Evolutionary conservation across 2,329 filamentous ascomycete genomes (phyloP).

Genomic region (Amphichorda felina): DNA sequence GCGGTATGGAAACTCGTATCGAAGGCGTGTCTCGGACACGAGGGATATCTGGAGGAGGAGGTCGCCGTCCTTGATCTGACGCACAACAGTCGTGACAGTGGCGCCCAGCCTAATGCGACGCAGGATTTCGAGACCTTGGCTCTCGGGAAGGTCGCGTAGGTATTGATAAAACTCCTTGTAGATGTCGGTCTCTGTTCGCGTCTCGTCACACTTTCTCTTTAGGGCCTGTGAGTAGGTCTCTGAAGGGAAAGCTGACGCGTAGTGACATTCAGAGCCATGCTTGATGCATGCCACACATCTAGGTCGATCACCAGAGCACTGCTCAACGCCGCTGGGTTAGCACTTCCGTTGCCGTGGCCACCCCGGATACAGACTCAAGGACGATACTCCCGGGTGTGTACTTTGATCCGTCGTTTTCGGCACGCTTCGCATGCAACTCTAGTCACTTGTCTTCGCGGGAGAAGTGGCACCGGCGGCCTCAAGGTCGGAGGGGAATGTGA

Average conservation of each 20-base stretch:
- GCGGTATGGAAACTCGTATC: slow-evolving; percentile 25
- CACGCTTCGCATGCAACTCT: slow-evolving; percentile 1
- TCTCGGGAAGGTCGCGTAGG: slow-evolving; percentile 8
- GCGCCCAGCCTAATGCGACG: slow-evolving; percentile 20
- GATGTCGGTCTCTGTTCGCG: slow-evolving; percentile 1
- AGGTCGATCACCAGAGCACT: slow-evolving; percentile 15
- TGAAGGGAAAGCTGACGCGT: slow-evolving; percentile 6
- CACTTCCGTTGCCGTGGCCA: too few species aligned
- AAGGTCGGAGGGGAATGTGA: too few species aligned
- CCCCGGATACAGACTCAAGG: too few species aligned
- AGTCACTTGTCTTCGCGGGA: not conserved
- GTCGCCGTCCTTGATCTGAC: slow-evolving; percentile 21
- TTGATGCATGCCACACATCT: slow-evolving; percentile 10
- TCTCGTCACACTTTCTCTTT: slow-evolving; percentile 2
- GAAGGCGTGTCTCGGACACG: slow-evolving; percentile 21
- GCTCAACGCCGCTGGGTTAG: not conserved
- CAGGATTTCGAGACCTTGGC: slow-evolving; percentile 20
- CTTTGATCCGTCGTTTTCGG: slow-evolving; percentile 1
- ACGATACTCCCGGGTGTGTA: too few species aligned
- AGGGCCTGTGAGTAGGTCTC: slow-evolving; percentile 11
- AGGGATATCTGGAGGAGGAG: slow-evolving; percentile 24
- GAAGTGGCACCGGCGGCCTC: not conserved
- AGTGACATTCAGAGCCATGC: slow-evolving; percentile 8
- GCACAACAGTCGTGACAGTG: slow-evolving; percentile 15
- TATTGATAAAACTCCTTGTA: slow-evolving; percentile 10